These are phyloP conservation scores for Zasmidium citrigriseum DNA, from an alignment of 2,329 filamentous ascomycete genomes.

Conservation along the genomic window DNA sequence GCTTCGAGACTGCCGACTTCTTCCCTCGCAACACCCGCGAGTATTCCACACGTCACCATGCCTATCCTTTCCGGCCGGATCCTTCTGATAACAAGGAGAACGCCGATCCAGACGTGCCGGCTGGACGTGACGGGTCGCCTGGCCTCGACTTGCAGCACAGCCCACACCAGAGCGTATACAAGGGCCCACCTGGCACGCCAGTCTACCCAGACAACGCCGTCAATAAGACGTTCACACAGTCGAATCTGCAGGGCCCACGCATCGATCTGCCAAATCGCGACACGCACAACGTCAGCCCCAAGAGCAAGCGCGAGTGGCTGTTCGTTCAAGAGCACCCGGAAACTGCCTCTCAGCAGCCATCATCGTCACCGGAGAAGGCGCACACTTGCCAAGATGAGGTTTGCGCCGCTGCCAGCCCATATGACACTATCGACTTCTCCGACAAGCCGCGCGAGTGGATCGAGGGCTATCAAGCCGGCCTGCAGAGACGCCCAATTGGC, in stretches of 20 bases:
- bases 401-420: constrained; percentile 11
- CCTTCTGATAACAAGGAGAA: constrained; percentile 26
- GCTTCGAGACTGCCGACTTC: constrained; percentile 41
- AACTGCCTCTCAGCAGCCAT: constrained; percentile 7
- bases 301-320: constrained; percentile 30
- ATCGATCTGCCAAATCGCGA: constrained; percentile 23
- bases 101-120: constrained; percentile 7
- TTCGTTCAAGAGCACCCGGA: constrained; percentile 31
- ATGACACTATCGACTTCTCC: constrained; percentile 24
- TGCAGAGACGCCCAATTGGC: constrained; percentile 30
- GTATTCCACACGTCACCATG: constrained; percentile 37
- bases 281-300: constrained; percentile 31
- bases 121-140: neutral
- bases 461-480: constrained; percentile 35
- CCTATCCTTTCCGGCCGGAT: constrained; percentile 23
- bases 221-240: constrained; percentile 3
- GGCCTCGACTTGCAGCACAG: constrained; percentile 9
- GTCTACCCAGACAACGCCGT: constrained; percentile 18
- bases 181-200: constrained; percentile 30
- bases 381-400: constrained; percentile 14
- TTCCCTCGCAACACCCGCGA: constrained; percentile 40
- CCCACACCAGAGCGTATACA: constrained; percentile 11
- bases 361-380: constrained; percentile 20
- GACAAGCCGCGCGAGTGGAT: constrained; percentile 33
- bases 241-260: neutral